Percentiles rank a stretch among this genome's conserved stretches.
These are phyloP conservation scores for Pachyrhizus erosus DNA, from an alignment of 306 rosid genomes.

Conservation along the genomic window DNA sequence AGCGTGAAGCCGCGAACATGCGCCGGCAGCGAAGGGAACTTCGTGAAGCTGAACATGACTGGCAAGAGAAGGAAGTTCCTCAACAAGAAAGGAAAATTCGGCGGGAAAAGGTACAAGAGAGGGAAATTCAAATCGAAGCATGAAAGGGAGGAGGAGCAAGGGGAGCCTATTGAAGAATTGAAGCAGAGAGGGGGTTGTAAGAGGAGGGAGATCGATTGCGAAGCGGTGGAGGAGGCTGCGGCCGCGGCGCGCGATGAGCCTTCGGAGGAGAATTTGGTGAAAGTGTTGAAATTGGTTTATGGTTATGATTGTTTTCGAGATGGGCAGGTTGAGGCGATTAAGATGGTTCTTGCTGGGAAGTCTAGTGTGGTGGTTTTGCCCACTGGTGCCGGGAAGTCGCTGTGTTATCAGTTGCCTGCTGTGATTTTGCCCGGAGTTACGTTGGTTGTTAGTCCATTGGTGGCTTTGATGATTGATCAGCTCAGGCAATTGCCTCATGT, in stretches of 20 bases:
- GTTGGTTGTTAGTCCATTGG: conserved; percentile 86
- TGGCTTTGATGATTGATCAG: conserved; percentile 96
- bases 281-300: conserved; percentile 62
- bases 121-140: conserved; percentile 45
- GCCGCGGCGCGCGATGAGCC: conserved; percentile 54
- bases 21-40: conserved; percentile 69
- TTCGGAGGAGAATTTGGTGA: conserved; percentile 74
- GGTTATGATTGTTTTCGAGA: conserved; percentile 82
- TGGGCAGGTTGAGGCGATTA: conserved; percentile 84
- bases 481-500: conserved; percentile 77
- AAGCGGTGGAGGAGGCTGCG: conserved; percentile 54
- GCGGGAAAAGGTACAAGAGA: conserved; percentile 49
- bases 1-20: conserved; percentile 50
- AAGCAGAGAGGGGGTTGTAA: conserved; percentile 47
- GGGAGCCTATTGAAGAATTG: conserved; percentile 29
- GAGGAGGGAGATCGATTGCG: conserved; percentile 45
- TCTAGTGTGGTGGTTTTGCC: conserved; percentile 89
- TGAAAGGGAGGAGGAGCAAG: conserved; percentile 48
- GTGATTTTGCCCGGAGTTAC: conserved; percentile 82
- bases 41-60: conserved; percentile 71
- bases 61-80: conserved; percentile 64
- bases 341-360: conserved; percentile 73
- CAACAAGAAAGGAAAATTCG: conserved; percentile 46
- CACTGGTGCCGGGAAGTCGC: conserved; percentile 91
- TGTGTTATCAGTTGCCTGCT: conserved; percentile 92